A percentile compares a stretch with the other conserved stretches of the same genome.
Evolutionary conservation across 1,139 yeast species (phyloP).

Genomic region (Saccharomyces hybrid): DNA sequence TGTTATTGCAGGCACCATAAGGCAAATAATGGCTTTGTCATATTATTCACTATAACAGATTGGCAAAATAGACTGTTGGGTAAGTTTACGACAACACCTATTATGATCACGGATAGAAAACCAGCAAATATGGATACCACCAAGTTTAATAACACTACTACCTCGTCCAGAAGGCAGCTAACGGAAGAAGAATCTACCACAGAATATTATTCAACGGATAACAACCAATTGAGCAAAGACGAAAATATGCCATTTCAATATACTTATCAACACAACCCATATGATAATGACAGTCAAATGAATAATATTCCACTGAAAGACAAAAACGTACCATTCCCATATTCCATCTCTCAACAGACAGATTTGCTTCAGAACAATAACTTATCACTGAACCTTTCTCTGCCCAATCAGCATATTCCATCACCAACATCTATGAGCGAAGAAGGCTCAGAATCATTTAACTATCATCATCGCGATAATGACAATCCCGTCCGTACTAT

Average conservation of each 20-base stretch:
- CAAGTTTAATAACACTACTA: slow-evolving; percentile 1
- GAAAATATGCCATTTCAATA: not conserved
- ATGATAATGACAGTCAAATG: not conserved
- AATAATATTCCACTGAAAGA: not conserved
- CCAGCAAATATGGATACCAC: slow-evolving; percentile 32
- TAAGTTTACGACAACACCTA: slow-evolving; percentile 60
- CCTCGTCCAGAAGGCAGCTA: not conserved
- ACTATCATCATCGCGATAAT: not conserved
- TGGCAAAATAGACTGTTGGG: slow-evolving; percentile 57
- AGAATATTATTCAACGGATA: slow-evolving; percentile 2
- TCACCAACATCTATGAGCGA: slow-evolving; percentile 65
- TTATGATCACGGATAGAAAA: slow-evolving; percentile 91
- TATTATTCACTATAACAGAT: slow-evolving; percentile 65
- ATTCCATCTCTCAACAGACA: slow-evolving; percentile 2
- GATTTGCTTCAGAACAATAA: slow-evolving; percentile 2
- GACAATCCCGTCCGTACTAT: not conserved
- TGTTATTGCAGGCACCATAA: slow-evolving; percentile 95
- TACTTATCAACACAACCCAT: not conserved
- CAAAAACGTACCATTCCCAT: not conserved
- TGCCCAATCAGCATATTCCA: slow-evolving; percentile 24
- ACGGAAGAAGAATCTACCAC: slow-evolving; percentile 3
- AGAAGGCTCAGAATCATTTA: slow-evolving; percentile 45
- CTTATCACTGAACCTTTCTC: slow-evolving; percentile 1
- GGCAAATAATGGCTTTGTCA: slow-evolving; percentile 69
- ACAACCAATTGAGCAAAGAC: not conserved